These are phyloP conservation scores for Cyberlindnera subsufficiens DNA, from an alignment of 805 yeast genomes.

Conservation along the genomic window DNA sequence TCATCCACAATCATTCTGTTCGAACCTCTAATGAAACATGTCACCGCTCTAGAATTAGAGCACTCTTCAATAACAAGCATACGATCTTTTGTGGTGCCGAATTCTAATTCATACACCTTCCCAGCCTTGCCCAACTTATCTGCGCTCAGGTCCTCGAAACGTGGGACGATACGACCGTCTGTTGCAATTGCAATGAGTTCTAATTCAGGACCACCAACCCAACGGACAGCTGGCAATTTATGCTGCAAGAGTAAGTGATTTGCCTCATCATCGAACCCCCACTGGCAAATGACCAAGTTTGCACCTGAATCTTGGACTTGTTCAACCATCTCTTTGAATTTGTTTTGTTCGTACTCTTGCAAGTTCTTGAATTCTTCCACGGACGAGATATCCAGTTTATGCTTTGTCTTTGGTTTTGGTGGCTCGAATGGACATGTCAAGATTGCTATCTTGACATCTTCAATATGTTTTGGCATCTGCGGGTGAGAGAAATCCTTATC, in stretches of 20 bases:
- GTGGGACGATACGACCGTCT: conserved; percentile 92
- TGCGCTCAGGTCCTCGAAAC: conserved; percentile 84
- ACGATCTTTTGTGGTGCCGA: conserved; percentile 94
- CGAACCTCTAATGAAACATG: conserved; percentile 91
- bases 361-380: conserved; percentile 90
- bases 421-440: conserved; percentile 99
- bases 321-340: conserved; percentile 86
- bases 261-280: conserved; percentile 99
- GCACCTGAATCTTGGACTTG: conserved; percentile 88
- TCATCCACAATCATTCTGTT: conserved; percentile 98
- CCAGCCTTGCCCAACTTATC: conserved; percentile 90
- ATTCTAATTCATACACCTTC: conserved; percentile 76
- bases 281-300: conserved; percentile 93
- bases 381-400: conserved; percentile 86
- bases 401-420: conserved; percentile 98
- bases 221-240: conserved; percentile 90
- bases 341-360: conserved; percentile 88
- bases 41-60: conserved; percentile 80
- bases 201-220: conserved; percentile 98
- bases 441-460: conserved; percentile 85
- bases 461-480: conserved; percentile 85
- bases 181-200: conserved; percentile 97
- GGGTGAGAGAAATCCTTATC: conserved; percentile 98
- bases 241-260: conserved; percentile 86
- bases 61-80: conserved; percentile 94